These are phyloP conservation scores for Lentinula edodes DNA, from an alignment of 768 basidiomycete species.

Conservation along the genomic window DNA sequence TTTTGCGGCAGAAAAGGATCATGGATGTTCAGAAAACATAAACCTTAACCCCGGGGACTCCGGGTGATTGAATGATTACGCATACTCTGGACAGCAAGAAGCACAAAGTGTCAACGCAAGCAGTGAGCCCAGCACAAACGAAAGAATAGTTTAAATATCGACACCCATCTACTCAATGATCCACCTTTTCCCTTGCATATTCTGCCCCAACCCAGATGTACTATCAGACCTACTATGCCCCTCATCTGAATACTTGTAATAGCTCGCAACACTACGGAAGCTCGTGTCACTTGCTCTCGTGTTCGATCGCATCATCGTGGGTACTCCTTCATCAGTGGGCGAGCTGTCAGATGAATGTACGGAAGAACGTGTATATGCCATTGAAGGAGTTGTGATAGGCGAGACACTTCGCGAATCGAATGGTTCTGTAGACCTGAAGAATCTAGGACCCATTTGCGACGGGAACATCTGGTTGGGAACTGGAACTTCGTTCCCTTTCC, in stretches of 20 bases:
- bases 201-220: neutral
- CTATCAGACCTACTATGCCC: slow-evolving; percentile 14
- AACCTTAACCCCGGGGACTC: neutral
- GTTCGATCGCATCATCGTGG: slow-evolving; percentile 24
- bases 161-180: slow-evolving; percentile 17
- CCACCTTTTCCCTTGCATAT: slow-evolving; percentile 19
- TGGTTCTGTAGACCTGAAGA: slow-evolving; percentile 37
- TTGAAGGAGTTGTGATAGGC: slow-evolving; percentile 24
- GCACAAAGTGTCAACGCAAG: neutral
- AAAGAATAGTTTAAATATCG: neutral
- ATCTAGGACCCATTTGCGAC: slow-evolving; percentile 40
- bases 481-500: slow-evolving; percentile 27
- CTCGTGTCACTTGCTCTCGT: slow-evolving; percentile 36
- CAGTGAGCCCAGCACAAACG: slow-evolving; percentile 1
- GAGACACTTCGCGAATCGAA: slow-evolving; percentile 27
- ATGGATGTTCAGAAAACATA: neutral
- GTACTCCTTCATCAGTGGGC: slow-evolving; percentile 14
- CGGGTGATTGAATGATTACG: neutral
- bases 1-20: neutral
- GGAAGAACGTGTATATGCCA: slow-evolving; percentile 30
- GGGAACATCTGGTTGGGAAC: slow-evolving; percentile 33
- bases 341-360: slow-evolving; percentile 22
- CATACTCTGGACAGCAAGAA: neutral
- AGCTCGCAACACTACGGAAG: slow-evolving; percentile 29
- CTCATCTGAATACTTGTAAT: slow-evolving; percentile 23